Evolutionary conservation across 2,329 filamentous ascomycete species (phyloP).

Genomic region (Colletotrichum chlorophyti): DNA sequence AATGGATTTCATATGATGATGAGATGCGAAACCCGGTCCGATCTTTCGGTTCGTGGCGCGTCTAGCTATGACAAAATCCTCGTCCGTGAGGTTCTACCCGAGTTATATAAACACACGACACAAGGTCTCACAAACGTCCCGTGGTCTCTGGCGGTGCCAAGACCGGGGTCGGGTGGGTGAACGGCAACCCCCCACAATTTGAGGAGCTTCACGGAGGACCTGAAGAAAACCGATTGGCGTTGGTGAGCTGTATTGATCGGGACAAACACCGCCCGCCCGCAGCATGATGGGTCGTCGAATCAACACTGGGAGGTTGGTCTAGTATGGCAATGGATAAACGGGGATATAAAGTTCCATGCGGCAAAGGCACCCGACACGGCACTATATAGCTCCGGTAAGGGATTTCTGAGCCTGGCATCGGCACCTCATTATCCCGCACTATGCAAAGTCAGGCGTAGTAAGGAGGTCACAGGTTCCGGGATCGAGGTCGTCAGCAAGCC

Average conservation of each 20-base stretch:
- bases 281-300: slow-evolving; percentile 5
- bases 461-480: too few relatives aligned
- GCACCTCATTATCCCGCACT: too few relatives aligned
- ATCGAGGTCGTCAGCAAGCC: too few relatives aligned
- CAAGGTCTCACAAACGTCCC: slow-evolving; percentile 3
- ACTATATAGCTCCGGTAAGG: too few relatives aligned
- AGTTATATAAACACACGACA: neutral
- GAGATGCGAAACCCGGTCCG: too few relatives aligned
- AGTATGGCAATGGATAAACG: neutral
- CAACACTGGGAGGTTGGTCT: neutral
- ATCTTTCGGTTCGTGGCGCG: too few relatives aligned
- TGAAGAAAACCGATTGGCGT: slow-evolving; percentile 1
- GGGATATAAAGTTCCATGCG: neutral
- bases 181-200: slow-evolving; percentile 14
- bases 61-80: too few relatives aligned
- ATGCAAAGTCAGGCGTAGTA: too few relatives aligned
- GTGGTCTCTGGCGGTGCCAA: neutral
- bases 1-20: neutral
- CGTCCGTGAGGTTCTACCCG: too few relatives aligned
- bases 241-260: neutral
- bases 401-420: neutral
- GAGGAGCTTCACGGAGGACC: slow-evolving; percentile 10
- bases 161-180: neutral
- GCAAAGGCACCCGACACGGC: neutral
- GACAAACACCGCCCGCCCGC: neutral